Evolutionary conservation across 1,284 basidiomycete species (phyloP), one percentile per base, ranked within the genome.

Genomic region (Cryptococcus jaspeensis): DNA sequence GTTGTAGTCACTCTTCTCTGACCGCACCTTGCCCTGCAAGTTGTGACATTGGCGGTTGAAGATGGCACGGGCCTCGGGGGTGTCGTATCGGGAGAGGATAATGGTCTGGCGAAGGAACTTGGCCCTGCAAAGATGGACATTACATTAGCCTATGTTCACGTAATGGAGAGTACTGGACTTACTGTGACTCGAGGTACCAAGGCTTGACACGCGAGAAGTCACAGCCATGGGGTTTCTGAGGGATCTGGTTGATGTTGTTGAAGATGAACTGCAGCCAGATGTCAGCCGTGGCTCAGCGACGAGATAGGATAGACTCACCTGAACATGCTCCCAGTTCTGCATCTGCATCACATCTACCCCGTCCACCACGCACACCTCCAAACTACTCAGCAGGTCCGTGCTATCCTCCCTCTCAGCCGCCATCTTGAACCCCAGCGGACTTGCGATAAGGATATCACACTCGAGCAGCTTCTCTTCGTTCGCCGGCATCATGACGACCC

Each of bases 301-400:
- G 28, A 32, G 9, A 13, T 22, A 41, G 18, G 28, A 13, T 16
- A 15, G 32, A 66, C 80, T 50, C 66, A 90, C 92, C 81, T 94
- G 89, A 16, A 95, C 83, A 73, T 99, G 95, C 51, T 98, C 93
- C 96, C 96, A 99, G 71, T 99, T 99, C 79, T 99, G 95, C 96
- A 99, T 99, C 7, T 86, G 84, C 72, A 99, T 84, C 2, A 90
- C 87, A 72, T 99, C 93, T 79, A 91, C 82, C 67, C 98, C 93
- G 74, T 99, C 96, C 9, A 90, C 82, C n/a, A 98, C 78, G n/a
- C 92, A 77, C 15, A 99, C 79, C 75, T 99, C 96, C 61, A 99
- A 90, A 3, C 91, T 95, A 2, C 90, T 90, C 50, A 99, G 80
- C 73, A 95, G 92, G 77, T 99, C 95, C 5, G 85, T 85, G 56